Conservation (phyloP, 1,139 yeast species). For the Entelexis paramagnoliae region DNA sequence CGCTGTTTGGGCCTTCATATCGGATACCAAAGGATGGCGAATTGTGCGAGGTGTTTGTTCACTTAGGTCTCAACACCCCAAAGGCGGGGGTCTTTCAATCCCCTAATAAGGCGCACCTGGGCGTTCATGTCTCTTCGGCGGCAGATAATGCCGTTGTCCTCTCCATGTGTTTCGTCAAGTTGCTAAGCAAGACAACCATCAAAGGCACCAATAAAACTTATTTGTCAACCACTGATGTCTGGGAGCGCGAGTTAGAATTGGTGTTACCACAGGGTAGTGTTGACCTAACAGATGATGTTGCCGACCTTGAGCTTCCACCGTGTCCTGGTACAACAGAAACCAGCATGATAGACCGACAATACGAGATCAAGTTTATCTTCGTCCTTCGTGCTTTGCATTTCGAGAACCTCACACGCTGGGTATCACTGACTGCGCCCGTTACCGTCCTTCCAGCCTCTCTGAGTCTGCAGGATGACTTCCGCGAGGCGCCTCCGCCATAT, state of each 20-base stretch:
- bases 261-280: background rate
- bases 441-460: slow-evolving; percentile 8
- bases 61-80: slow-evolving; percentile 2
- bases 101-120: slow-evolving; percentile 12
- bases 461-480: background rate
- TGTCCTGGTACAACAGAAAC: slow-evolving; percentile 6
- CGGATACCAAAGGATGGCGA: slow-evolving; percentile 8
- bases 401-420: slow-evolving; percentile 13
- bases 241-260: background rate
- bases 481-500: slow-evolving; percentile 1
- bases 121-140: background rate
- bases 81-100: slow-evolving; percentile 10
- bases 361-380: slow-evolving; percentile 9
- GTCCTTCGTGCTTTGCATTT: slow-evolving; percentile 8
- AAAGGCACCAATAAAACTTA: background rate
- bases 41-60: slow-evolving; percentile 5
- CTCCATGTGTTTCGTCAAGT: slow-evolving; percentile 1
- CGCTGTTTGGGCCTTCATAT: slow-evolving; percentile 9
- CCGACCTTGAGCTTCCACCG: slow-evolving; percentile 13
- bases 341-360: background rate
- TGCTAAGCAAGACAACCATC: background rate
- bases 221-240: background rate
- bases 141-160: slow-evolving; percentile 4
- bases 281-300: slow-evolving; percentile 3
- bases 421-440: slow-evolving; percentile 1